Base-by-base conservation (phyloP, 1,284 basidiomycete species). In the Heterobasidion parviporum region DNA sequence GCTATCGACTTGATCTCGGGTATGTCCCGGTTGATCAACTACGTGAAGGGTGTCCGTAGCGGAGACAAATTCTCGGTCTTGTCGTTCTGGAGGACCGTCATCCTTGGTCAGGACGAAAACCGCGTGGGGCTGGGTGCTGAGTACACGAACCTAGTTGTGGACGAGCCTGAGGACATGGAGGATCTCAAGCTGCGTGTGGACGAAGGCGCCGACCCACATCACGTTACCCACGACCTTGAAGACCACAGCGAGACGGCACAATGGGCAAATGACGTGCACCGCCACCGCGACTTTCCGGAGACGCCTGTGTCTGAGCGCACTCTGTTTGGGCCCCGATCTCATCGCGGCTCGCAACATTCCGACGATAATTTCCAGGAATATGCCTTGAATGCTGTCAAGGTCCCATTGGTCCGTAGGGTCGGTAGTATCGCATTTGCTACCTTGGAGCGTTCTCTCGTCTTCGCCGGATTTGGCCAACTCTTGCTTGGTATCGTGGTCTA, bases 401-500 rank as follows among this genome's bases (percentile, higher is more conserved):
- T 48, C 56, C 20, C 54, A 33, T 61, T 77, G 0, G 50, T 77
- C 6, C 67, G 61, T 44, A 75, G 76, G 43, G 63, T 83, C 33
- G 77, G 77, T 15, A 69, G 69, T 9, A 62, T 56, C 5, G 64
- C 67, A 6, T 88, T 84, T 58, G 76, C 76, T 6, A 74, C 79
- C 3, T 58, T 82, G 3, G 87, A 92, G 63, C 76, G 87, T 38
- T 65, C 67, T 3, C 72, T 92, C 8, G 79, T 93, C 4, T 75
- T 90, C 52, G 81, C 85, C 34, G 91, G 80, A 5, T 85, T 89
- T 57, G 79, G 74, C 38, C 79, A 86, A 62, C 60, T 84, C 15
- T 64, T 91, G 36, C 78, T 81, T 0, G 93, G 92, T 1, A 74
- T 91, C 26, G 81, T 88, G 9, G 75, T 87, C 7, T 95, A 94